Percentiles rank a stretch among this genome's conserved stretches.
Conservation (phyloP, 2,329 filamentous ascomycete genomes). For the Cryphonectria nitschkei region DNA sequence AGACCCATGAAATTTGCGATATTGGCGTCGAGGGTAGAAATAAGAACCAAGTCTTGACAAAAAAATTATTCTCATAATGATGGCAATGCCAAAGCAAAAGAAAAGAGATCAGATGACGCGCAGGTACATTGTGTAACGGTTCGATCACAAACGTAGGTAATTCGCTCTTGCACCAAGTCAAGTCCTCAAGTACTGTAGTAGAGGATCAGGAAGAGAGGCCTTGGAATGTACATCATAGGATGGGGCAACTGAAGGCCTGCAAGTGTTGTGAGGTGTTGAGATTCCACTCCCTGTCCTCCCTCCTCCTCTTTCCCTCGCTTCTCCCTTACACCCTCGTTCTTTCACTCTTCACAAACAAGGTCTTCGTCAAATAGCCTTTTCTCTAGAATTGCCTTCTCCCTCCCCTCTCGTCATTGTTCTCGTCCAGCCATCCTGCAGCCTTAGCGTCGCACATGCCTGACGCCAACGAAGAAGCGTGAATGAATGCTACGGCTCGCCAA, state of each 20-base stretch:
- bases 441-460: background rate
- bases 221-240: background rate
- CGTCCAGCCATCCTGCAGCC: background rate
- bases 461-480: background rate
- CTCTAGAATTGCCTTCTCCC: no score
- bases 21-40: conserved; percentile 27
- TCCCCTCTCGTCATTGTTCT: background rate
- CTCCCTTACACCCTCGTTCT: no score
- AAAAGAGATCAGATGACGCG: background rate
- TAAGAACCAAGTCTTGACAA: background rate
- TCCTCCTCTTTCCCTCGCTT: no score
- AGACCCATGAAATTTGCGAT: conserved; percentile 11
- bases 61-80: background rate
- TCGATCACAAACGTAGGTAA: background rate
- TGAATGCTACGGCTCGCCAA: background rate
- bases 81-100: background rate
- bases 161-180: background rate
- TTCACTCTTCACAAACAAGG: no score
- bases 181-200: background rate
- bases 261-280: background rate
- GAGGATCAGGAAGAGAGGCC: no score
- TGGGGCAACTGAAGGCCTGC: background rate
- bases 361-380: no score
- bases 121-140: background rate
- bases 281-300: background rate